phyloP scores from a whole-genome alignment of 164 flowering plant species.

The Annona squamosa region DNA sequence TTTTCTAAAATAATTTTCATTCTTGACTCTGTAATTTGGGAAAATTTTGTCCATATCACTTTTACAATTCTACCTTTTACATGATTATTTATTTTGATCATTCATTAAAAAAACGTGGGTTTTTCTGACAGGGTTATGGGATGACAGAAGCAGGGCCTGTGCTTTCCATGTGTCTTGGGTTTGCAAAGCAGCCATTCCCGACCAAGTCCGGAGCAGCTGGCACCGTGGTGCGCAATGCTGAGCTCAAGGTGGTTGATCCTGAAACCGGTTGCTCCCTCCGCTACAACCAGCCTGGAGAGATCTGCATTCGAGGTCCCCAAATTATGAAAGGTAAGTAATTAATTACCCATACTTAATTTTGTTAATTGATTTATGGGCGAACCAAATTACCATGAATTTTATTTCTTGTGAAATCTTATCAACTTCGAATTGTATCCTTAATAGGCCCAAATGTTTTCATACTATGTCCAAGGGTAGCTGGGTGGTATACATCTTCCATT shows the following conservation, averaged over 20 bases:
- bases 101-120: no score
- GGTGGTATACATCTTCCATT: no score
- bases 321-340: constrained; percentile 62
- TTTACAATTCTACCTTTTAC: no score
- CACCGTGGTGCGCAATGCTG: constrained; percentile 71
- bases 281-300: constrained; percentile 65
- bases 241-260: constrained; percentile 63
- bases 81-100: no score
- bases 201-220: constrained; percentile 79
- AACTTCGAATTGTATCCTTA: no score
- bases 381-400: neutral
- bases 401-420: no score
- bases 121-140: constrained; percentile 61
- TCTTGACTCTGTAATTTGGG: no score
- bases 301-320: constrained; percentile 62
- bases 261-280: constrained; percentile 49
- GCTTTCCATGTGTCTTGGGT: constrained; percentile 54
- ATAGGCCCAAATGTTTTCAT: no score
- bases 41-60: no score
- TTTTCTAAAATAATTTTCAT: no score
- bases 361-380: neutral
- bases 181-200: constrained; percentile 61
- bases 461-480: no score
- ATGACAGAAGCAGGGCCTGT: constrained; percentile 91
- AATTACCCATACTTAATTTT: neutral